Base-by-base conservation (phyloP, 495 filamentous ascomycete species). In the Neurospora sublineolata region DNA sequence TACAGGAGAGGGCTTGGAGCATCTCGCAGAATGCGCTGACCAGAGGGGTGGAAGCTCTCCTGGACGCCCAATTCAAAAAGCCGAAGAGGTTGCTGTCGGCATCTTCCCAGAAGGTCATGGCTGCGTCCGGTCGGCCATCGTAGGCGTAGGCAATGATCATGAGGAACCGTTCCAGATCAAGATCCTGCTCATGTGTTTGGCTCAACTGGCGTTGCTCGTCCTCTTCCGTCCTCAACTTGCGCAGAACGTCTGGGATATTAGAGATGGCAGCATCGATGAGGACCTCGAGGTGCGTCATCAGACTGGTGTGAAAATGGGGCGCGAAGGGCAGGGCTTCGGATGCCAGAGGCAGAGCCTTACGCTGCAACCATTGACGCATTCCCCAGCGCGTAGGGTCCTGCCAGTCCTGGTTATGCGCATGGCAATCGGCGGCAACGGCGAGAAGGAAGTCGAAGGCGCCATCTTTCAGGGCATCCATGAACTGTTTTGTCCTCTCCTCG, bases 11-110 rank as follows among this genome's bases (percentile, higher is more conserved):
- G 2, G 93, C 88, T 75, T 92, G 90, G 11, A 99, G 84, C 89
- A 98, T 91, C 79, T 97, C 97, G 79, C 94, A 97, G 75, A 97
- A 98, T 18, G 94, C 94, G 76, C 93, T 94, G 69, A 93, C 93
- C 38, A 96, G 88, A 20, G 95, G 95, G 7, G 96, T 97, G 9
- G 95, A 95, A 74, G 94, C 93, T 74, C 94, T 86, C 73, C 90
- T 89, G 3, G 96, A 97, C 36, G 94, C 93, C 96, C 96, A 99
- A 71, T 94, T 90, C 73, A 99, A 84, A 77, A 99, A 99, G 6
- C 95, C 95, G 73, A 91, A 90, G 52, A 98, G 82, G 74, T 97
- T 97, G 75, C 92, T 90, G 73, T 98, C 96, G 3, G 89, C 86
- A 73, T 96, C 94, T 64, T 84, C 85, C 94, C 94, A 98, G 73